phyloP scores from a whole-genome alignment of 768 basidiomycete genomes.

The Termitomyces sp. region DNA sequence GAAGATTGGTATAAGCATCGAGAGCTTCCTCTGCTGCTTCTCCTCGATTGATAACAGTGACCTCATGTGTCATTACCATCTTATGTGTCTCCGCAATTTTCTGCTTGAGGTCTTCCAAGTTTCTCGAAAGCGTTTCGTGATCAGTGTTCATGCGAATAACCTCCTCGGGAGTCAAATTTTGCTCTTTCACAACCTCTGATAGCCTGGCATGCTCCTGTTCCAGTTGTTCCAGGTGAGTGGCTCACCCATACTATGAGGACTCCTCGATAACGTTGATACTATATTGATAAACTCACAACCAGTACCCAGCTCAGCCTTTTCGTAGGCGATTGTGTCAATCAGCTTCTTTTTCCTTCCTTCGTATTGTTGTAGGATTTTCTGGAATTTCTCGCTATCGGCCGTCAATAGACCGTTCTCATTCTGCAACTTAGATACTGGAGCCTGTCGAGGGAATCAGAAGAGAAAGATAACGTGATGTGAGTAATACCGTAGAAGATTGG shows the following conservation, averaged over 20 bases:
- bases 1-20: constrained; percentile 71
- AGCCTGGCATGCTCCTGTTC: constrained; percentile 63
- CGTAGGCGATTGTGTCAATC: constrained; percentile 60
- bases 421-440: constrained; percentile 61
- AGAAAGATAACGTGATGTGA: not conserved
- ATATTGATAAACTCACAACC: constrained; percentile 38
- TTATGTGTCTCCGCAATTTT: constrained; percentile 76
- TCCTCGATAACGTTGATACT: not conserved
- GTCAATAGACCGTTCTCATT: constrained; percentile 61
- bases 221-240: constrained; percentile 56
- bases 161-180: constrained; percentile 91
- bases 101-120: constrained; percentile 70
- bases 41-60: constrained; percentile 74
- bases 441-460: constrained; percentile 29
- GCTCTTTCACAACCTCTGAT: constrained; percentile 66
- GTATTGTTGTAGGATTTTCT: constrained; percentile 67
- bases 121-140: constrained; percentile 71
- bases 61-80: constrained; percentile 74
- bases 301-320: constrained; percentile 59
- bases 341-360: constrained; percentile 68
- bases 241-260: constrained; percentile 30
- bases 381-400: constrained; percentile 76
- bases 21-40: constrained; percentile 81
- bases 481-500: constrained; percentile 54
- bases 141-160: constrained; percentile 89